Evolutionary conservation across 805 yeast genomes (phyloP).

Genomic region (Ogataea nakhonphanomensis): DNA sequence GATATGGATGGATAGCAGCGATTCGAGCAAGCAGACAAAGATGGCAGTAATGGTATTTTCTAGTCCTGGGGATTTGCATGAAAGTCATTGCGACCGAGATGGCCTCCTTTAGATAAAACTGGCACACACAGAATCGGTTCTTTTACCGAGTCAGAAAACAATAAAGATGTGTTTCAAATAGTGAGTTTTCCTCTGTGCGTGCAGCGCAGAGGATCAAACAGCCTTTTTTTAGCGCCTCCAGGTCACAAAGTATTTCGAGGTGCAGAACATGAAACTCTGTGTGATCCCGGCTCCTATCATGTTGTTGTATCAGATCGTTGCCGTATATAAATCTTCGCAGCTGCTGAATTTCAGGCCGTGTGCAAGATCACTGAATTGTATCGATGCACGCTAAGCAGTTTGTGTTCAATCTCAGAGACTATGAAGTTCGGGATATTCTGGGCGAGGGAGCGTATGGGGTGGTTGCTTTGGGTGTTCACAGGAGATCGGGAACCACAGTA

Average conservation of each 20-base stretch:
- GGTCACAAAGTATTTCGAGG: neutral
- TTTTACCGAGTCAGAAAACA: neutral
- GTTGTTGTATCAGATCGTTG: conserved; percentile 10
- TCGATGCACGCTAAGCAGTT: conserved; percentile 38
- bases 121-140: no score
- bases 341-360: no score
- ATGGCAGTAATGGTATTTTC: no score
- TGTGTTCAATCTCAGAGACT: conserved; percentile 61
- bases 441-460: conserved; percentile 86
- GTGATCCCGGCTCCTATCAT: neutral
- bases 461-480: conserved; percentile 66
- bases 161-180: conserved; percentile 5
- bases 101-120: no score
- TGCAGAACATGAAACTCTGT: conserved; percentile 8
- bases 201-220: neutral
- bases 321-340: conserved; percentile 6
- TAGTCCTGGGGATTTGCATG: no score
- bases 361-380: no score
- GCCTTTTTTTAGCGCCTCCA: neutral
- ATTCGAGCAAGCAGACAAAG: no score
- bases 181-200: conserved; percentile 1
- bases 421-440: conserved; percentile 54
- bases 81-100: no score
- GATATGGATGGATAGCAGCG: neutral
- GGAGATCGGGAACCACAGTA: conserved; percentile 54